A percentile compares a stretch with the other conserved stretches of the same genome.
Evolutionary conservation across 306 rosid species (phyloP).

Genomic region (Inga laurina): DNA sequence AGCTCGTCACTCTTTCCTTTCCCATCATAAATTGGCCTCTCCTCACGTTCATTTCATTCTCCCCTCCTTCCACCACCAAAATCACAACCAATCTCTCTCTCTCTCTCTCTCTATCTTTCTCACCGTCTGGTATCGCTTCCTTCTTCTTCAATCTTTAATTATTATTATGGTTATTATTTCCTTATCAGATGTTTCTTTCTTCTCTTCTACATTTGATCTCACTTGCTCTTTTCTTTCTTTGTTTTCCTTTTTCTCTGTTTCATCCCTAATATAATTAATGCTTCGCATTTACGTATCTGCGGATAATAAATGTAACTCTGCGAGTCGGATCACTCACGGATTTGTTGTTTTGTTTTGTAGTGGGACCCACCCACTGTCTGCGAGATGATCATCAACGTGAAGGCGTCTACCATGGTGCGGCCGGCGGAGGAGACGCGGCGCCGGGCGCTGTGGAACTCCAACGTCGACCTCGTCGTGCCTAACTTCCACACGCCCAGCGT

Average conservation of each 20-base stretch:
- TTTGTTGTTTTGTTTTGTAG: background rate
- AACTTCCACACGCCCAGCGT: conserved; percentile 76
- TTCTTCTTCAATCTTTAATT: background rate
- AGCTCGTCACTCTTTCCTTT: conserved; percentile 4
- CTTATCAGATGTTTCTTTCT: background rate
- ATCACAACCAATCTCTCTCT: background rate
- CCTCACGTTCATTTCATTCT: background rate
- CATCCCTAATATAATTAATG: background rate
- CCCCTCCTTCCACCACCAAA: conserved; percentile 27
- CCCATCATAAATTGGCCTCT: conserved; percentile 14
- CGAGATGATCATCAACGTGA: conserved; percentile 50
- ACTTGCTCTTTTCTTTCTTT: background rate
- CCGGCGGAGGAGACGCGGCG: conserved; percentile 66
- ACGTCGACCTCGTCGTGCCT: conserved; percentile 74
- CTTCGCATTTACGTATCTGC: background rate
- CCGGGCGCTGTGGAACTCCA: conserved; percentile 68
- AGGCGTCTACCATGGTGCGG: conserved; percentile 67
- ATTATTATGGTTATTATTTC: background rate
- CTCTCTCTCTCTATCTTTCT: background rate
- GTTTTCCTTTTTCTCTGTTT: too few species aligned
- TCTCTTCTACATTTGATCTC: background rate
- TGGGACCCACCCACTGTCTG: background rate
- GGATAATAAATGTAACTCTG: background rate
- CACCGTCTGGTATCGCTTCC: background rate
- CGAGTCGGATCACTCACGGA: background rate